Conservation (phyloP, 768 basidiomycete genomes). For the Lactarius trivialis region DNA sequence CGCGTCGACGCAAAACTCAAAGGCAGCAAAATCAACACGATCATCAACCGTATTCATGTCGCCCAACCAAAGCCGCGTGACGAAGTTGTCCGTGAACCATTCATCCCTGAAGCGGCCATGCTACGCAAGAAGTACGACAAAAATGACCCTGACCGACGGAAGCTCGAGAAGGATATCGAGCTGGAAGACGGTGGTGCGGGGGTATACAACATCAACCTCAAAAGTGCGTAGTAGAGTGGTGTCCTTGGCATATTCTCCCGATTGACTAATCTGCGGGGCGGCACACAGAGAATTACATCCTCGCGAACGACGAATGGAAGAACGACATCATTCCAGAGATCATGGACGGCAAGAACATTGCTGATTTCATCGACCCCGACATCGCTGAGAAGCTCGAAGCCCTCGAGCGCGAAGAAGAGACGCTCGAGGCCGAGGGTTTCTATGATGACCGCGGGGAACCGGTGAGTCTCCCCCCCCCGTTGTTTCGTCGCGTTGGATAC, state of each 20-base stretch:
- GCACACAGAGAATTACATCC: conserved; percentile 75
- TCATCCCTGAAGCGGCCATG: conserved; percentile 82
- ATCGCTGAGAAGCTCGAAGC: conserved; percentile 96
- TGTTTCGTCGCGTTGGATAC: too few relatives aligned
- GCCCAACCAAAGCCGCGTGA: conserved; percentile 87
- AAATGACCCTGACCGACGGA: conserved; percentile 70
- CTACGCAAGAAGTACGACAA: conserved; percentile 79
- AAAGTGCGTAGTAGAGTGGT: conserved; percentile 51
- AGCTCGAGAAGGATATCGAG: conserved; percentile 77
- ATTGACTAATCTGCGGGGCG: neutral
- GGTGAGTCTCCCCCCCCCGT: conserved; percentile 46
- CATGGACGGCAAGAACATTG: conserved; percentile 96
- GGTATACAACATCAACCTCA: conserved; percentile 85
- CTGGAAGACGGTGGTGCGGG: conserved; percentile 83
- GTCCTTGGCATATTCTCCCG: neutral
- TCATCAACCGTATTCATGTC: conserved; percentile 95
- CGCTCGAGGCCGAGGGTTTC: conserved; percentile 89
- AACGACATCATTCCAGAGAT: conserved; percentile 97
- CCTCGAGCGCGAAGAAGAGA: conserved; percentile 93
- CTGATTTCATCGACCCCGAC: conserved; percentile 97
- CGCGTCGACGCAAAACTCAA: conserved; percentile 93
- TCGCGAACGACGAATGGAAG: conserved; percentile 91
- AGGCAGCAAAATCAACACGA: conserved; percentile 84
- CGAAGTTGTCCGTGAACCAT: conserved; percentile 79
- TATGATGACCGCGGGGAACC: conserved; percentile 88